Evolutionary conservation across 352 stramenopile genomes (phyloP).

Genomic region (Globisporangium abappressorium): DNA sequence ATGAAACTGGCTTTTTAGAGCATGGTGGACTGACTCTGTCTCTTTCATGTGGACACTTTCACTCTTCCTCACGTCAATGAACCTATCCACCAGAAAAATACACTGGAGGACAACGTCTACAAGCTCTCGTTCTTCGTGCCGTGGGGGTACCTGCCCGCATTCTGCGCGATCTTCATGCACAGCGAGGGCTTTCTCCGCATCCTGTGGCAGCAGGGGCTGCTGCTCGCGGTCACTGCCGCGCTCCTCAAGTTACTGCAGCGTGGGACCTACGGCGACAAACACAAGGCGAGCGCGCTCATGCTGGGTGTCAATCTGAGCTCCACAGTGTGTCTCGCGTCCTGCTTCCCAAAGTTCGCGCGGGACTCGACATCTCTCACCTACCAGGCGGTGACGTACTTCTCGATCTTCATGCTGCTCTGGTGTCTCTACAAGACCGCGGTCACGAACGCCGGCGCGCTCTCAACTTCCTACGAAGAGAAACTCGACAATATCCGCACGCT

Average conservation of each 20-base stretch:
- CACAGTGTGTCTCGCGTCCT: conserved; percentile 54
- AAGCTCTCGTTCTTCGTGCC: conserved; percentile 76
- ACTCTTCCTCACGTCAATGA: too few species aligned
- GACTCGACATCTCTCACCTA: conserved; percentile 28
- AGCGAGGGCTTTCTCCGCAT: conserved; percentile 36
- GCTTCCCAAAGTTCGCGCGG: conserved; percentile 33
- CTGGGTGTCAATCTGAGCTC: conserved; percentile 77
- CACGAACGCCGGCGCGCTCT: conserved; percentile 57
- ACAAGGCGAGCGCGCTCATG: conserved; percentile 68
- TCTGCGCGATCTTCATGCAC: conserved; percentile 35
- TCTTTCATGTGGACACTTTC: neutral
- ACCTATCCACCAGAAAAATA: conserved; percentile 30
- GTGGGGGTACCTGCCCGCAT: conserved; percentile 55
- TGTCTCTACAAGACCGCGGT: conserved; percentile 57
- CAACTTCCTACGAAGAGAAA: conserved; percentile 68
- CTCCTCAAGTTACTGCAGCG: conserved; percentile 55
- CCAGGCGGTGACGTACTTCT: conserved; percentile 21
- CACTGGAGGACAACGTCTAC: conserved; percentile 61
- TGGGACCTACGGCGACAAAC: conserved; percentile 69
- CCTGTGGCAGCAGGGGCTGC: conserved; percentile 29
- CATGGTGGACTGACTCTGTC: neutral
- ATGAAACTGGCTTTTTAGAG: neutral
- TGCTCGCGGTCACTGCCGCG: conserved; percentile 32
- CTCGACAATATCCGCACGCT: conserved; percentile 61
- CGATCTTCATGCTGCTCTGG: conserved; percentile 37